phyloP scores from a whole-genome alignment of 1,284 basidiomycete genomes.

The Peniophora sp. region DNA sequence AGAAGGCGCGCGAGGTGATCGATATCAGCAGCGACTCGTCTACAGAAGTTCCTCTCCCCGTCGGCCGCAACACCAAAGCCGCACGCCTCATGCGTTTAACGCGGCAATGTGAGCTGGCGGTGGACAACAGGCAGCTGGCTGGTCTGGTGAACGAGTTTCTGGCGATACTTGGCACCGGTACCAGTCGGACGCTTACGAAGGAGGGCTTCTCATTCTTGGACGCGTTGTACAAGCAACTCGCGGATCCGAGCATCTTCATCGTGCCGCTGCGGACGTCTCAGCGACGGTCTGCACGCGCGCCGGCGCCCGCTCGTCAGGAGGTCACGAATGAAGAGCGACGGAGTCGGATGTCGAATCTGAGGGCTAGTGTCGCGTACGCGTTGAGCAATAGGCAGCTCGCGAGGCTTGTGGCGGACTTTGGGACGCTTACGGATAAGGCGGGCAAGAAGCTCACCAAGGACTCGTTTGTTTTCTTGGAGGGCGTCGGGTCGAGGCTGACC shows the following conservation, averaged over 20 bases:
- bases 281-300: conserved; percentile 23
- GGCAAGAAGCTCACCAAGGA: conserved; percentile 69
- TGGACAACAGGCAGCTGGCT: conserved; percentile 46
- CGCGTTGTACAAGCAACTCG: conserved; percentile 57
- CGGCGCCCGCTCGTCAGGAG: conserved; percentile 21
- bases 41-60: conserved; percentile 17
- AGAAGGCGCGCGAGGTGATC: conserved; percentile 30
- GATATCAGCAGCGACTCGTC: conserved; percentile 37
- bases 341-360: conserved; percentile 47
- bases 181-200: conserved; percentile 57
- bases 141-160: conserved; percentile 49
- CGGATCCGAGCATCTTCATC: conserved; percentile 52
- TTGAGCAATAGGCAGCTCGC: conserved; percentile 48
- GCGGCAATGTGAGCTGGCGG: conserved; percentile 32
- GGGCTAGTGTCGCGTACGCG: conserved; percentile 42
- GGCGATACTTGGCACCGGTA: conserved; percentile 49
- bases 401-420: conserved; percentile 58
- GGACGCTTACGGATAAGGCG: conserved; percentile 52
- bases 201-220: conserved; percentile 66
- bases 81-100: conserved; percentile 40
- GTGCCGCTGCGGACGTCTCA: conserved; percentile 38
- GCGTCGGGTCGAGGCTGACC: conserved; percentile 43
- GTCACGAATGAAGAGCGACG: conserved; percentile 34
- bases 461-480: conserved; percentile 61
- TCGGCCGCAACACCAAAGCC: conserved; percentile 41